Percentiles rank a stretch among this genome's conserved stretches.
These are phyloP conservation scores for Ogataea nitratoaversa DNA, from an alignment of 805 yeast genomes.

Conservation along the genomic window DNA sequence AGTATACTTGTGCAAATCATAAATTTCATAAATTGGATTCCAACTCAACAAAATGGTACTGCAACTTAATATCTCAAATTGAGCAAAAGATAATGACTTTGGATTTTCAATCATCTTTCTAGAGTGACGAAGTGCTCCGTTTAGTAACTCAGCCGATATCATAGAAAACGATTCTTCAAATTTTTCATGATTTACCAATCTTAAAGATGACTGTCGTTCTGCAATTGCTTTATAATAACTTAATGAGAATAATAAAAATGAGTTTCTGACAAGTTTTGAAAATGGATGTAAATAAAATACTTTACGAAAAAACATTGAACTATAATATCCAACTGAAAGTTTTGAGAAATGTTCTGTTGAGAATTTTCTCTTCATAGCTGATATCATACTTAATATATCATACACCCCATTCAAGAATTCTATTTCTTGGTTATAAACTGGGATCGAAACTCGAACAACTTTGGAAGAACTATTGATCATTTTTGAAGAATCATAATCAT, in stretches of 20 bases:
- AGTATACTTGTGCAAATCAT: conserved; percentile 6
- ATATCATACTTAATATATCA: conserved; percentile 1
- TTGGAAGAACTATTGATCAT: conserved; percentile 19
- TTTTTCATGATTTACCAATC: background rate
- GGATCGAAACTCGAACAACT: conserved; percentile 5
- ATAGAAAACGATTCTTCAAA: conserved; percentile 2
- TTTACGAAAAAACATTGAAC: conserved; percentile 6
- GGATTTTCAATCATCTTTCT: conserved; percentile 7
- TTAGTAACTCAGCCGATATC: conserved; percentile 4
- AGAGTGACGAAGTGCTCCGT: conserved; percentile 6
- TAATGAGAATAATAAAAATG: conserved; percentile 8
- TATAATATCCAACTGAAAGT: conserved; percentile 5
- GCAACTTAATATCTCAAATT: conserved; percentile 12
- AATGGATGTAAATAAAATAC: conserved; percentile 5
- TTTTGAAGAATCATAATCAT: conserved; percentile 24
- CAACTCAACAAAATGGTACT: conserved; percentile 10
- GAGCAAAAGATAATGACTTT: conserved; percentile 7
- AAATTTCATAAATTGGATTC: conserved; percentile 10
- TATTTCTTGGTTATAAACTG: conserved; percentile 6
- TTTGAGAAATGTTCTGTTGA: conserved; percentile 10
- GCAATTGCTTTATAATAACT: conserved; percentile 6
- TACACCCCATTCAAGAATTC: background rate
- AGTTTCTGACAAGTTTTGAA: conserved; percentile 5
- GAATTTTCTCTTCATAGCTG: background rate
- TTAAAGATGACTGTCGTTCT: conserved; percentile 2